Base-by-base conservation (phyloP, 805 yeast species). In the Jamesozyma lodderae region DNA sequence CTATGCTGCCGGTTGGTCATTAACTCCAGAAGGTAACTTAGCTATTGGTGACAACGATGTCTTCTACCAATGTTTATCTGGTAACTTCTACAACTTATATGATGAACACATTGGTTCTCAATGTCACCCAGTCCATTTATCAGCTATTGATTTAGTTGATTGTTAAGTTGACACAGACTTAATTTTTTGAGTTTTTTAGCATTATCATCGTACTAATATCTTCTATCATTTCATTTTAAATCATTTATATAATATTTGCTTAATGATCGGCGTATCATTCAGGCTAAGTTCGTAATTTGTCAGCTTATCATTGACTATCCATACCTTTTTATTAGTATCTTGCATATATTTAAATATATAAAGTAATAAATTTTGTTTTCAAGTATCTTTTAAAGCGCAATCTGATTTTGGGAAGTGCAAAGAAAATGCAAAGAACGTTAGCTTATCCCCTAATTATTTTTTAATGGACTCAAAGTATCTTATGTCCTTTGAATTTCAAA, bases 21-120 rank as follows among this genome's bases (percentile, higher is more conserved):
- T 67, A 44, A 60, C 68, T 40, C 72, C 71, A 46, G 79, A 70
- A 16, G 75, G 74, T 62, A 55, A 63, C 66, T 71, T 80, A 53
- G 84, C 84, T 24, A 62, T 80, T 44, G 87, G 85, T 63, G 62
- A 64, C 51, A 55, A 62, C 35, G 75, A 75, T 44, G 67, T 70
- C 38, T 81, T 81, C 70, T 81, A 73, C 72, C 81, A 79, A 66
- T 81, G 90, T 68, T 56, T 72, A 49, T 78, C 86, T 27, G 90
- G 90, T 51, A 68, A 67, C 54, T 81, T 81, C 73, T 80, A 78
- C 79, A 81, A 81, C 72, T 66, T 81, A 63, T 81, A 81, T 63
- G 84, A 79, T 59, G 65, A 75, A 60, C 59, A 67, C 47, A 59
- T 77, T 38, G 85, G 79, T 42, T 61, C 55, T 21, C 83, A 78